Evolutionary conservation across 805 yeast species (phyloP).

Genomic region (Lachancea kluyveri): DNA sequence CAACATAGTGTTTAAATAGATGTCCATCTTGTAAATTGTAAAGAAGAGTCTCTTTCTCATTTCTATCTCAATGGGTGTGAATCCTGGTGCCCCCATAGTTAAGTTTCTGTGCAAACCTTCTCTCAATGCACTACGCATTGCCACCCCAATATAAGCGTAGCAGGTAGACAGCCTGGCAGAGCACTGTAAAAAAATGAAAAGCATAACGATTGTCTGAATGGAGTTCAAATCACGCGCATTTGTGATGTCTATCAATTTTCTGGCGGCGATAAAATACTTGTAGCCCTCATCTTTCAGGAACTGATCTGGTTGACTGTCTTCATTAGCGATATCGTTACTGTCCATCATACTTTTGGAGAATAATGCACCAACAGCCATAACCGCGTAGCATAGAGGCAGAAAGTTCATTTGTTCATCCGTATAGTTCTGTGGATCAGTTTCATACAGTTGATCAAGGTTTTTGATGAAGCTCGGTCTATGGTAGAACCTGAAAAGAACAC

Average conservation of each 20-base stretch:
- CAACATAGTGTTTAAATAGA: conserved; percentile 81
- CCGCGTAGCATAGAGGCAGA: conserved; percentile 75
- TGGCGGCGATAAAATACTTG: conserved; percentile 76
- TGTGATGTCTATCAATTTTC: conserved; percentile 78
- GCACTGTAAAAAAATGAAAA: conserved; percentile 80
- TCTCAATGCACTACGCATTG: conserved; percentile 75
- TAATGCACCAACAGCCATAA: conserved; percentile 80
- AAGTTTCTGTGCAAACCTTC: conserved; percentile 80
- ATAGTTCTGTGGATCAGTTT: conserved; percentile 69
- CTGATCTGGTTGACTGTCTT: conserved; percentile 14
- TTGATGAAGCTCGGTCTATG: conserved; percentile 78
- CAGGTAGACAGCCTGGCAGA: conserved; percentile 87
- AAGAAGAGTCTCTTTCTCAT: conserved; percentile 81
- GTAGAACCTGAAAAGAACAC: conserved; percentile 76
- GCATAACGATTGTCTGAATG: conserved; percentile 81
- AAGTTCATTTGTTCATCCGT: conserved; percentile 74
- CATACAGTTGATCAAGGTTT: conserved; percentile 70
- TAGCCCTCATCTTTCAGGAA: conserved; percentile 61
- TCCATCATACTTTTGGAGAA: conserved; percentile 43
- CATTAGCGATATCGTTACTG: conserved; percentile 28
- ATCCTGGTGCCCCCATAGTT: conserved; percentile 36
- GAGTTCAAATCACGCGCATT: conserved; percentile 78
- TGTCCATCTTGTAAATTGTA: conserved; percentile 87
- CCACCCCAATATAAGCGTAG: conserved; percentile 86
- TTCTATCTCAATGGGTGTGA: conserved; percentile 70